Conservation (phyloP, 768 basidiomycete species). For the Mycena belliarum region DNA sequence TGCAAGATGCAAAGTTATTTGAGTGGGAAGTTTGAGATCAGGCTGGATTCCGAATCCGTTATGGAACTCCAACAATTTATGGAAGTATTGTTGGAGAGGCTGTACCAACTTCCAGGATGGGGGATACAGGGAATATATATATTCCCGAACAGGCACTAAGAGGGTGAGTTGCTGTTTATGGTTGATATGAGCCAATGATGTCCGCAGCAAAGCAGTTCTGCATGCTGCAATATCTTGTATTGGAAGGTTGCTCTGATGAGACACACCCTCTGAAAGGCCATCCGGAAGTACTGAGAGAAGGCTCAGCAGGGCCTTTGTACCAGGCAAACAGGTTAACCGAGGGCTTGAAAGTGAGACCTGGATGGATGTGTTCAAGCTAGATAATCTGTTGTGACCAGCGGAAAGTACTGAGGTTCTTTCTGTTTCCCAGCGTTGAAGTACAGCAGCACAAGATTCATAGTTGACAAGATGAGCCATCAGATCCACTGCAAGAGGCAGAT, state of each 20-base stretch:
- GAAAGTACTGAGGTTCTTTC: neutral
- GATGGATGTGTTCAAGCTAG: constrained; percentile 2
- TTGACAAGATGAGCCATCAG: constrained; percentile 2
- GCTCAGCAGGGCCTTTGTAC: neutral
- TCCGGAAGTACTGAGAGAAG: constrained; percentile 5
- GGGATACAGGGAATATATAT: neutral
- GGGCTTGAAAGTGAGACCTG: constrained; percentile 7
- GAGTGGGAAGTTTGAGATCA: neutral
- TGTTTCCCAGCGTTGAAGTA: neutral
- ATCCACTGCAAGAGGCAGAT: constrained; percentile 2
- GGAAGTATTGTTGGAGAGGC: neutral
- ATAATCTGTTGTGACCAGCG: neutral
- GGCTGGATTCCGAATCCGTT: too few relatives aligned
- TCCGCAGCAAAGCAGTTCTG: neutral
- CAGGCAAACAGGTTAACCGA: neutral
- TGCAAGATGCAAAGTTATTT: neutral
- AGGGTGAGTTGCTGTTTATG: neutral
- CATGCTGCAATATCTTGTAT: neutral
- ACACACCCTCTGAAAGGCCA: neutral
- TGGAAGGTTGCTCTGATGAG: neutral
- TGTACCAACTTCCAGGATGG: neutral
- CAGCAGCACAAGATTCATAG: neutral
- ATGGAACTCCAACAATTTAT: neutral
- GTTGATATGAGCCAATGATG: neutral
- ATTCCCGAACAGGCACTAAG: neutral